phyloP scores from a whole-genome alignment of 1,139 yeast genomes.

The Candida gigantensis region DNA sequence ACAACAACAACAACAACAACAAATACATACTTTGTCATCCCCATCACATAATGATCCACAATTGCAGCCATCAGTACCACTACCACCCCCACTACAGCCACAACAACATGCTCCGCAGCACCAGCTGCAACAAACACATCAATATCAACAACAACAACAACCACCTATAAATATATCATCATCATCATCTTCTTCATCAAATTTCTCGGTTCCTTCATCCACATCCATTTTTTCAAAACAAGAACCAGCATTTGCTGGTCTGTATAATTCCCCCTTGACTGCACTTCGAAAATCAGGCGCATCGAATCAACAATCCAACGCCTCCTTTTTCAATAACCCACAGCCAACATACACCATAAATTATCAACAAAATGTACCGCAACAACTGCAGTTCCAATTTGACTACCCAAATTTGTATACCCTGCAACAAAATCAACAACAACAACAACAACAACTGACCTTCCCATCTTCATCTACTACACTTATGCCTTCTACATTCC shows the following conservation, averaged over 20 bases:
- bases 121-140: constrained; percentile 3
- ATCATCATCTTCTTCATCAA: constrained; percentile 1
- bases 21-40: constrained; percentile 1
- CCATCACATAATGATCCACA: not conserved
- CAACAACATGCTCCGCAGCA: constrained; percentile 5
- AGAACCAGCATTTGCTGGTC: not conserved
- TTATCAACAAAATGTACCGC: constrained; percentile 2
- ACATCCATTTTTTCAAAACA: not conserved
- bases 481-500: constrained; percentile 1
- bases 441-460: constrained; percentile 3
- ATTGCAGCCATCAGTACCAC: constrained; percentile 6
- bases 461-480: constrained; percentile 5
- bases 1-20: constrained; percentile 8
- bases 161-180: constrained; percentile 6
- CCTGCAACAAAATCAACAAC: constrained; percentile 3
- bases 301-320: not conserved
- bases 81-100: constrained; percentile 7
- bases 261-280: not conserved
- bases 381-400: constrained; percentile 5
- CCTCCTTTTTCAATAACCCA: not conserved
- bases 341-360: not conserved
- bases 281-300: not conserved
- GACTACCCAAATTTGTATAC: constrained; percentile 1
- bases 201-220: not conserved
- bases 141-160: constrained; percentile 4